Base-by-base conservation (phyloP, 768 basidiomycete species). In the Rhodotorula paludigena region DNA sequence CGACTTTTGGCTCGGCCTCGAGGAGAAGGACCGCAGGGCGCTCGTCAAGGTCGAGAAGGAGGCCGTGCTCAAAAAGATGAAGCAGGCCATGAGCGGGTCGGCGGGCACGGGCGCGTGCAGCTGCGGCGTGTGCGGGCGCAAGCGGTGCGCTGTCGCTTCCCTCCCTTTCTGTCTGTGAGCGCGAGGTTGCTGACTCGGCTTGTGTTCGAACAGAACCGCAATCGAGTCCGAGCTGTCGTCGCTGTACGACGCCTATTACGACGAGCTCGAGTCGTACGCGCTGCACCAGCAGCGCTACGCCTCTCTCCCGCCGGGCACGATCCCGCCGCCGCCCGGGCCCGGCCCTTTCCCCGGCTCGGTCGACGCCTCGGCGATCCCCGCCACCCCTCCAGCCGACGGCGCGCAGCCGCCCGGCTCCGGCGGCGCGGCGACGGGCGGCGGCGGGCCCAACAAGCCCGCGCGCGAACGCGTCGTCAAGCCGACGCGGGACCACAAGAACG, bases 161-260 rank as follows among this genome's bases (percentile, higher is more conserved):
- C 28, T 23, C 38, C 35, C n/a, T 33, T 23, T 32, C 2, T 16
- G 20, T 12, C 20, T 5, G 23, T 33, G 33, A 32, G 33, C 18
- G 14, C 12, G 42, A 18, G 16, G 5, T 14, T n/a, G n/a, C 20
- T 25, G 48, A n/a, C 35, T 38, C 28, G 16, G 12, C 49, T 33
- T 32, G 12, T 20, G 18, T 14, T 20, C 5, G 30, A 21, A 25
- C 77, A 93, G 90, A 76, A 88, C 89, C 82, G 93, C 93, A 72
- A 97, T 99, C 83, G 96, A 99, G 83, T 90, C 93, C 82, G 96
- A 99, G 84, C 89, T 99, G 80, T 92, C 98, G 84, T 90, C 92
- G 82, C 87, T 98, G 82, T 99, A 99, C 85, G 94, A 97, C 85
- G 92, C 93, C 83, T 99, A 98, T 85, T 98, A 97, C 86, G 91